phyloP scores from a whole-genome alignment of 805 yeast species.

The Candida insectorum region DNA sequence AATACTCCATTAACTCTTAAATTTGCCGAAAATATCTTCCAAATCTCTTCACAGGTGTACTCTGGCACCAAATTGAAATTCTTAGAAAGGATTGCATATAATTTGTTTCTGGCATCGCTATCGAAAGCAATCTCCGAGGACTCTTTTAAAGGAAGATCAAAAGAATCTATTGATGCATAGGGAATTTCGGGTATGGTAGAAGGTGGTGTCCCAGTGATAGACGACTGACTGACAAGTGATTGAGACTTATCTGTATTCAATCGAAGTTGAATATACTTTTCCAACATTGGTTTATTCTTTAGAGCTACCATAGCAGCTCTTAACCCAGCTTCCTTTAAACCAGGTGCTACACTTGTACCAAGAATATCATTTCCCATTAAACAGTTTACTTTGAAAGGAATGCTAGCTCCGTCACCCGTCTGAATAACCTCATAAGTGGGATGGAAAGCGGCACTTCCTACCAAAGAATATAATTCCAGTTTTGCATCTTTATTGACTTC shows the following conservation, averaged over 20 bases:
- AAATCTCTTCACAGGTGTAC: slow-evolving; percentile 22
- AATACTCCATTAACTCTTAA: slow-evolving; percentile 26
- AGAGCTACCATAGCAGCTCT: slow-evolving; percentile 85
- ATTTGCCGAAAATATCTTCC: slow-evolving; percentile 23
- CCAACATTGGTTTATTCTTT: slow-evolving; percentile 53
- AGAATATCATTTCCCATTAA: slow-evolving; percentile 59
- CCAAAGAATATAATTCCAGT: slow-evolving; percentile 67
- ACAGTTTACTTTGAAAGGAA: slow-evolving; percentile 65
- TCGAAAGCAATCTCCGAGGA: slow-evolving; percentile 21
- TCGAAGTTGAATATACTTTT: slow-evolving; percentile 58
- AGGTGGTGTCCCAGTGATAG: background rate
- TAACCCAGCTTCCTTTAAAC: slow-evolving; percentile 72
- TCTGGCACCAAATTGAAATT: slow-evolving; percentile 33
- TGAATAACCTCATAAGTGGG: slow-evolving; percentile 54
- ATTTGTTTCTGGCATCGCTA: slow-evolving; percentile 35
- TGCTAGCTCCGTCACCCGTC: slow-evolving; percentile 43
- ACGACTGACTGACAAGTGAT: slow-evolving; percentile 9
- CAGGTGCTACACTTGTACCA: slow-evolving; percentile 71
- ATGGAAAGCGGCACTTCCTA: slow-evolving; percentile 70
- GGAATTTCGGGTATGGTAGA: background rate
- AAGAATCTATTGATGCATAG: background rate
- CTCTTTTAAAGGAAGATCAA: slow-evolving; percentile 26
- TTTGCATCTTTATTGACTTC: slow-evolving; percentile 67
- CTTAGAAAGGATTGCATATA: slow-evolving; percentile 37
- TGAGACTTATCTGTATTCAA: slow-evolving; percentile 17